Percentiles rank a stretch among this genome's conserved stretches.
Evolutionary conservation across 768 basidiomycete genomes (phyloP).

Genomic region (Leucogyrophana mollusca): DNA sequence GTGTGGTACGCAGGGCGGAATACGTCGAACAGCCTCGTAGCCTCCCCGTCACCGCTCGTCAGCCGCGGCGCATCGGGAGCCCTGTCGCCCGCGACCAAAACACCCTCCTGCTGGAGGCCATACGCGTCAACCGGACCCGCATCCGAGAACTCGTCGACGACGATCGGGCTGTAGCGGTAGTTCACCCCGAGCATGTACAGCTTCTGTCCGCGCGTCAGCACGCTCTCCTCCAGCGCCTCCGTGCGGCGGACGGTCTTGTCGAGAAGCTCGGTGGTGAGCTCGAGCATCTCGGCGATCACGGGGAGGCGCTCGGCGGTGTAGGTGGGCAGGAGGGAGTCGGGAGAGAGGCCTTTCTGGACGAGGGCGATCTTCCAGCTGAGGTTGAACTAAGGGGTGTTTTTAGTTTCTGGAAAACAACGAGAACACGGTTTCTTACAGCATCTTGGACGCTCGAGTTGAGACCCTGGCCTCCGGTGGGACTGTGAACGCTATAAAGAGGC

Average conservation of each 20-base stretch:
- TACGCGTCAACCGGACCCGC: constrained; percentile 13
- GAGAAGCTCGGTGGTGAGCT: constrained; percentile 32
- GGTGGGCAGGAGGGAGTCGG: constrained; percentile 34
- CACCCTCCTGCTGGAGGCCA: constrained; percentile 17
- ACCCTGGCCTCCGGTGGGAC: constrained; percentile 42
- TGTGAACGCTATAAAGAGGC: constrained; percentile 27
- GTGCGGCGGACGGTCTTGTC: constrained; percentile 4
- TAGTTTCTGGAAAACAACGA: constrained; percentile 2
- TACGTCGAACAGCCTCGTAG: constrained; percentile 19
- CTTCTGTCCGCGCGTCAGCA: constrained; percentile 2
- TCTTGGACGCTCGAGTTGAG: constrained; percentile 11
- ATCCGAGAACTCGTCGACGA: constrained; percentile 33
- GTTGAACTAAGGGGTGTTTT: constrained; percentile 32
- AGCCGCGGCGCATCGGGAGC: constrained; percentile 42
- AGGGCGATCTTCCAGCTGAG: constrained; percentile 46
- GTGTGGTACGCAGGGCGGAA: constrained; percentile 25
- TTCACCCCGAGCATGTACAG: constrained; percentile 33
- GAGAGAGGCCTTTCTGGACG: constrained; percentile 36
- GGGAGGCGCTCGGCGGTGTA: constrained; percentile 46
- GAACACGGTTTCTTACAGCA: not conserved
- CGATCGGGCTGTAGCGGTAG: constrained; percentile 33
- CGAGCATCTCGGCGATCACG: constrained; percentile 45
- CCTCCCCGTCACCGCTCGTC: constrained; percentile 4
- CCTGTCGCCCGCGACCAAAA: constrained; percentile 41
- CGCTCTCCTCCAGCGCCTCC: not conserved